phyloP scores from a whole-genome alignment of 2,329 filamentous ascomycete species.

The Corinectria fuckeliana region DNA sequence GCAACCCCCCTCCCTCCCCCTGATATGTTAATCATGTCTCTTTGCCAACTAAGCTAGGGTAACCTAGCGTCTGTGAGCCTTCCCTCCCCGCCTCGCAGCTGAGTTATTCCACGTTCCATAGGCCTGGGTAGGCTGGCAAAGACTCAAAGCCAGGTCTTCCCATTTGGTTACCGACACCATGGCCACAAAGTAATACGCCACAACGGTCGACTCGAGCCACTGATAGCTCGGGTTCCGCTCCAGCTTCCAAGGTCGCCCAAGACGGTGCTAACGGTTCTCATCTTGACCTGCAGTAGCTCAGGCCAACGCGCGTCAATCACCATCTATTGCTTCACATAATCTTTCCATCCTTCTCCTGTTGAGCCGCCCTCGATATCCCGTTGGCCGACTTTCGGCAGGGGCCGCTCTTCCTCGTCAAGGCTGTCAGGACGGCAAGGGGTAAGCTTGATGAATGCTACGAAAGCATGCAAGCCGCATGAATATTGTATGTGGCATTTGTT shows the following conservation, averaged over 20 bases:
- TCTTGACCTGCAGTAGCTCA: slow-evolving; percentile 32
- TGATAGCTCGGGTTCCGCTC: slow-evolving; percentile 1
- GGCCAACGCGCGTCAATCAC: slow-evolving; percentile 24
- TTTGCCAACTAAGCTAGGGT: not conserved
- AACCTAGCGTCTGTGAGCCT: not conserved
- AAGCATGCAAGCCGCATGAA: slow-evolving; percentile 10
- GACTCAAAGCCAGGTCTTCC: slow-evolving; percentile 3
- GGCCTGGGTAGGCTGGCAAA: not conserved
- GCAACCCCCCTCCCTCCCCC: not conserved
- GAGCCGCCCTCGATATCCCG: slow-evolving; percentile 2
- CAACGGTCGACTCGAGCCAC: slow-evolving; percentile 21
- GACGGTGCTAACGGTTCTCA: slow-evolving; percentile 32
- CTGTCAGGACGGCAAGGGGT: not conserved
- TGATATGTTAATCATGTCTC: not conserved
- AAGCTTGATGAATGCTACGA: slow-evolving; percentile 4
- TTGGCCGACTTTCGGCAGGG: slow-evolving; percentile 13
- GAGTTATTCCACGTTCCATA: too few species aligned
- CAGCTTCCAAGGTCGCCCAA: slow-evolving; percentile 10
- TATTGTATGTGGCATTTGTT: slow-evolving; percentile 11
- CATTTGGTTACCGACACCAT: slow-evolving; percentile 34
- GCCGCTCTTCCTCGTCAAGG: slow-evolving; percentile 1
- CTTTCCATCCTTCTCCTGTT: slow-evolving; percentile 1
- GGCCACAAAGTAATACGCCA: slow-evolving; percentile 30
- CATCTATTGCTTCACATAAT: not conserved
- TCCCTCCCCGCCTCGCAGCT: not conserved